Evolutionary conservation across 2,329 filamentous ascomycete species (phyloP).

Genomic region (Aspergillus sp.): DNA sequence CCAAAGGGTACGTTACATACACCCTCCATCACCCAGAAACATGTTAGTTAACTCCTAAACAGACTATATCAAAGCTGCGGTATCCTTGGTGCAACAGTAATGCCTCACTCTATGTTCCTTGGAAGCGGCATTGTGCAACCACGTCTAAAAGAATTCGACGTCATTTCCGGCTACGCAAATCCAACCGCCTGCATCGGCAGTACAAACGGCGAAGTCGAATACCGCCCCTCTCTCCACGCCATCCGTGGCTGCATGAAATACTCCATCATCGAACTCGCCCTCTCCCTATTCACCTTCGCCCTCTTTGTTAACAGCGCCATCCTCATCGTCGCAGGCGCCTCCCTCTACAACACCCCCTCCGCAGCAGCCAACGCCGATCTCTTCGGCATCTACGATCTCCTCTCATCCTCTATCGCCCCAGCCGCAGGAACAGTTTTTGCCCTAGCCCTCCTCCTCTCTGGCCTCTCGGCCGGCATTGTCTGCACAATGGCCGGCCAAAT

Average conservation of each 20-base stretch:
- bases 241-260: slow-evolving; percentile 73
- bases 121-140: slow-evolving; percentile 58
- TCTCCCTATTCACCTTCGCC: slow-evolving; percentile 78
- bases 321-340: slow-evolving; percentile 76
- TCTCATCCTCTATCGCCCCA: slow-evolving; percentile 67
- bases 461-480: slow-evolving; percentile 78
- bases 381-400: slow-evolving; percentile 76
- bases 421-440: slow-evolving; percentile 83
- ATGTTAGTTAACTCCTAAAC: slow-evolving; percentile 10
- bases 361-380: slow-evolving; percentile 68
- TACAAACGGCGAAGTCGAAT: slow-evolving; percentile 56
- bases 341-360: slow-evolving; percentile 63
- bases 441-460: slow-evolving; percentile 75
- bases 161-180: slow-evolving; percentile 38
- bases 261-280: slow-evolving; percentile 67
- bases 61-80: slow-evolving; percentile 56
- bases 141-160: slow-evolving; percentile 51
- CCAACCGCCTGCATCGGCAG: slow-evolving; percentile 29
- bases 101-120: slow-evolving; percentile 61
- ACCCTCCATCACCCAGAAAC: background rate
- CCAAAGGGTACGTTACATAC: slow-evolving; percentile 45
- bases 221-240: slow-evolving; percentile 70
- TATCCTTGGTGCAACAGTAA: slow-evolving; percentile 56
- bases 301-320: slow-evolving; percentile 83
- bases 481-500: slow-evolving; percentile 90